Evolutionary conservation across 2,329 filamentous ascomycete species (phyloP), one percentile per base, ranked within the genome.

Genomic region (Arthrobotrys conoides): DNA sequence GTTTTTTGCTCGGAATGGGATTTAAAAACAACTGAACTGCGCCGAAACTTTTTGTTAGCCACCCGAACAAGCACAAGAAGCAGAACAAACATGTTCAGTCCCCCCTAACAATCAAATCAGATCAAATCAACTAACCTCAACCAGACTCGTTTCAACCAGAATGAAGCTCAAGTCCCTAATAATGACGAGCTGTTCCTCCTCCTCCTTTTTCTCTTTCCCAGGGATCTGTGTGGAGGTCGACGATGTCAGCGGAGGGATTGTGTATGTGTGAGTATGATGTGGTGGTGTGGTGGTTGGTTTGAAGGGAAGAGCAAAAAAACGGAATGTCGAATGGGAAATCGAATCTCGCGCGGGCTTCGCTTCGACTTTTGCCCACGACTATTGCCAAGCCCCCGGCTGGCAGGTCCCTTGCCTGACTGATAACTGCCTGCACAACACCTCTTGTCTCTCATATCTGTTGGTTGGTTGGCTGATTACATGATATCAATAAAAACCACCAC

Each of bases 41-140:
- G 75, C 63, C 38, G 57, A 61, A 71, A 66, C 20, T 18, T 20
- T 46, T 20, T 68, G 75, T 78, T 78, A 78, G 75, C 75, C 75
- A 78, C 57, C 75, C 68, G 75, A 78, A 78, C 75, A 65, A 78
- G 68, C 67, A 51, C 18, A 51, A 51, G 22, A 51, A 22, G 22
- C 22, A 24, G 20, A 24, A 24, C 20, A 51, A 51, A 51, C 20
- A 20, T 36, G 36, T 59, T 24, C 49, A 24, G n/a, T 30, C 36
- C 59, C 72, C 66, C 65, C 72, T 70, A 61, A 76, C 55, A 71
- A 33, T 30, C 12, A 51, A 53, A 53, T 53, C 49, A 30, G 30
- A 46, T n/a, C 16, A 2, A 46, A 46, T 46, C 41, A 46, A 46
- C 41, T 46, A 18, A 46, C 41, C 41, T 46, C 41, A 46, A 46